phyloP scores from a whole-genome alignment of 257 asterid species.

The Ophiorrhiza pumila region DNA sequence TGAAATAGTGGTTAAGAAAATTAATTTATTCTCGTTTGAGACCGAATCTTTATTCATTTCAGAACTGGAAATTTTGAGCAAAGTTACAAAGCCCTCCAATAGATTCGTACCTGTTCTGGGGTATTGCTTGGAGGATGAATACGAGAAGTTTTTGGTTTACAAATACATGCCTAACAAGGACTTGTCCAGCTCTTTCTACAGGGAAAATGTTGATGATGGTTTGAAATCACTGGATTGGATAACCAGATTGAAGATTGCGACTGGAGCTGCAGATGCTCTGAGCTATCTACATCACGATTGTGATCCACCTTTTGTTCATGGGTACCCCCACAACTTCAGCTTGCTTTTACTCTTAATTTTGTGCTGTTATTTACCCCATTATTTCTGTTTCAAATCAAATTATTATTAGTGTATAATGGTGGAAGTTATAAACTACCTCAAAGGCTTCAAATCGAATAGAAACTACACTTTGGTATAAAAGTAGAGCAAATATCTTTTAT shows the following conservation, averaged over 20 bases:
- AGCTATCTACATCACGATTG: constrained; percentile 87
- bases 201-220: constrained; percentile 49
- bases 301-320: constrained; percentile 83
- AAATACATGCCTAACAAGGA: constrained; percentile 84
- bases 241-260: constrained; percentile 87
- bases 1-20: constrained; percentile 62
- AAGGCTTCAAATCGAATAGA: no score
- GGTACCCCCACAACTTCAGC: no score
- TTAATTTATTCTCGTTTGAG: constrained; percentile 48
- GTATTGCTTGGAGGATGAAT: constrained; percentile 85
- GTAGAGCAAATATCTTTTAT: no score
- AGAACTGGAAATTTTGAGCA: constrained; percentile 69
- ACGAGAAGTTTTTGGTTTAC: constrained; percentile 74
- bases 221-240: constrained; percentile 96
- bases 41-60: constrained; percentile 53
- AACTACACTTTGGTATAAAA: no score
- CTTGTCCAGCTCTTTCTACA: constrained; percentile 74
- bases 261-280: constrained; percentile 88
- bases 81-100: constrained; percentile 66
- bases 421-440: no score
- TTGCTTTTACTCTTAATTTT: no score
- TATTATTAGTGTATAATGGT: no score
- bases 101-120: constrained; percentile 85
- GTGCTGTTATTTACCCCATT: no score
- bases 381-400: no score